These are phyloP conservation scores for Geosmithia flava DNA, from an alignment of 2,329 filamentous ascomycete genomes.

Conservation along the genomic window DNA sequence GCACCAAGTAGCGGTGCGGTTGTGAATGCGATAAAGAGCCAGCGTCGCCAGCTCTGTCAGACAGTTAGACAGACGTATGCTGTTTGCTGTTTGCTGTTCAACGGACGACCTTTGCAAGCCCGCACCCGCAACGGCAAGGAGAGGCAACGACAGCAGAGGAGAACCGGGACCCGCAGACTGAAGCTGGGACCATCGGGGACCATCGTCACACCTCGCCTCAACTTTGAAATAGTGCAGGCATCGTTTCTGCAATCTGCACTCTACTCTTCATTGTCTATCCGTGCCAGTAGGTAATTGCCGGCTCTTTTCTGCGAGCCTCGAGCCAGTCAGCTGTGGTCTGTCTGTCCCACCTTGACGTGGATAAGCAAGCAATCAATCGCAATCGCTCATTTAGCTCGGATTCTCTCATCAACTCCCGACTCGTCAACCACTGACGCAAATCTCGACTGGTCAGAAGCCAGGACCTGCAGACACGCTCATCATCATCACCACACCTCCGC, in stretches of 20 bases:
- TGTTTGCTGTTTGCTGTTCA: neutral
- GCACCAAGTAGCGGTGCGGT: neutral
- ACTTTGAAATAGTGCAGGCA: neutral
- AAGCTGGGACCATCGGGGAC: neutral
- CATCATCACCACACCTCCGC: neutral
- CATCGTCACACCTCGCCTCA: neutral
- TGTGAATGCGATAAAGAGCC: neutral
- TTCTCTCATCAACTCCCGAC: neutral
- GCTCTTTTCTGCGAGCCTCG: neutral
- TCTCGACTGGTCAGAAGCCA: neutral
- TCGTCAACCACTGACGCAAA: neutral
- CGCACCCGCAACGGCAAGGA: neutral
- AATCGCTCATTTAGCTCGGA: neutral
- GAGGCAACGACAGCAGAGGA: neutral
- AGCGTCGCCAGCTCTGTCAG: neutral
- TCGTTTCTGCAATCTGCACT: neutral
- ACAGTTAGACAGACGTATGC: neutral
- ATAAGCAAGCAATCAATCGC: neutral
- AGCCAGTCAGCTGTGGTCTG: neutral
- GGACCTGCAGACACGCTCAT: neutral
- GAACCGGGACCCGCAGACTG: neutral
- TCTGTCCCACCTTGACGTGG: neutral
- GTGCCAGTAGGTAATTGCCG: neutral
- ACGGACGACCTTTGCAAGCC: neutral
- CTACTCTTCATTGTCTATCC: neutral